Conservation (phyloP, 139 green algal species). For the Zygnema cylindricum region DNA sequence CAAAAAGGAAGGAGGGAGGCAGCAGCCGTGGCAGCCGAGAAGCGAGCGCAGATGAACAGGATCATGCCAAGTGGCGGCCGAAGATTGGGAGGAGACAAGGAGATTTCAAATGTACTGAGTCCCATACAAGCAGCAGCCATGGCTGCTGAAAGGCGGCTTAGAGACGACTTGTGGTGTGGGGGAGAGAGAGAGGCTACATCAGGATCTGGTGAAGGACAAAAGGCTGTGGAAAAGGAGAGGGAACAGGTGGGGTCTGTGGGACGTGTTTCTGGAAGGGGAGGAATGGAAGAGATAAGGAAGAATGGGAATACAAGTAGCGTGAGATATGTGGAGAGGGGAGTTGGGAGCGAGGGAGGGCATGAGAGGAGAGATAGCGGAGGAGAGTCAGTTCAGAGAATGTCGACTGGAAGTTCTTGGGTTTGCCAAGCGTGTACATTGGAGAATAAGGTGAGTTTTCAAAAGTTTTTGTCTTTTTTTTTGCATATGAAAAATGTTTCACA, state of each 20-base stretch:
- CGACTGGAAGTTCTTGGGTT: constrained; percentile 1
- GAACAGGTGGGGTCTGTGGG: background rate
- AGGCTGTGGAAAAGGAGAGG: background rate
- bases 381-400: background rate
- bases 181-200: background rate
- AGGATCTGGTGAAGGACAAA: constrained; percentile 23
- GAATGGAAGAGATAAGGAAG: background rate
- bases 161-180: constrained; percentile 69
- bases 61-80: constrained; percentile 59
- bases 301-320: background rate
- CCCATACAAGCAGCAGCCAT: constrained; percentile 69
- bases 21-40: constrained; percentile 37
- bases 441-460: constrained; percentile 18
- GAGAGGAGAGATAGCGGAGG: constrained; percentile 10
- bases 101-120: constrained; percentile 50
- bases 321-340: background rate
- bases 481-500: background rate
- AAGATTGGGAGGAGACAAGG: constrained; percentile 61
- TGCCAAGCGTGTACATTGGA: constrained; percentile 28
- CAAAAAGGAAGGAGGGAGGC: background rate
- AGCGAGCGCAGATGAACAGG: background rate
- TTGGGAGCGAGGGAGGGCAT: background rate
- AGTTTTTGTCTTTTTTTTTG: constrained; percentile 17
- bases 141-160: constrained; percentile 67
- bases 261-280: background rate